Evolutionary conservation across 1,284 basidiomycete species (phyloP).

Genomic region (Cryptococcus sp.): DNA sequence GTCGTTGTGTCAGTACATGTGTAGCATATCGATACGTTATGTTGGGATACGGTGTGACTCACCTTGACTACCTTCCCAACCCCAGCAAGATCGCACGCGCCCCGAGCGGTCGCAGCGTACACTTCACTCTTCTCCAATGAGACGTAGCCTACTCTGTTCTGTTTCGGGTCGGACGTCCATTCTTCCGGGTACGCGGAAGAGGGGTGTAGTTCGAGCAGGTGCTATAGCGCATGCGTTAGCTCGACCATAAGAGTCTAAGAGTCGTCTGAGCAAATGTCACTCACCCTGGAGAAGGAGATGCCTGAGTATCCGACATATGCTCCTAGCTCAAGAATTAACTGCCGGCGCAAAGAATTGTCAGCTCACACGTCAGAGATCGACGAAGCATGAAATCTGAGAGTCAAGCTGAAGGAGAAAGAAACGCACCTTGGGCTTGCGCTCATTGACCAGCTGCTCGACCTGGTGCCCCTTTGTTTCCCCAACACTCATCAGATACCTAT

Average conservation of each 20-base stretch:
- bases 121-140: slow-evolving; percentile 43
- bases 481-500: slow-evolving; percentile 46
- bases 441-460: slow-evolving; percentile 36
- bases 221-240: slow-evolving; percentile 15
- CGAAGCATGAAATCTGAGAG: neutral
- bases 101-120: slow-evolving; percentile 38
- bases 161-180: slow-evolving; percentile 26
- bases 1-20: neutral
- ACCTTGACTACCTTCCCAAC: slow-evolving; percentile 40
- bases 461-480: slow-evolving; percentile 44
- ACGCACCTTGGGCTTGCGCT: slow-evolving; percentile 39
- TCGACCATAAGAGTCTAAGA: neutral
- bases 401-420: no score
- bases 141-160: slow-evolving; percentile 43
- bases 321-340: slow-evolving; percentile 45
- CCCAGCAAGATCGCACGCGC: slow-evolving; percentile 38
- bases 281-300: slow-evolving; percentile 43
- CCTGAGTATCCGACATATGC: slow-evolving; percentile 46
- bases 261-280: slow-evolving; percentile 2
- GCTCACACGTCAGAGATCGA: neutral
- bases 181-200: slow-evolving; percentile 30
- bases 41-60: slow-evolving; percentile 3
- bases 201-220: slow-evolving; percentile 34
- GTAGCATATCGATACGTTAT: neutral
- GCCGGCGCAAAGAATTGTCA: neutral